Conservation (phyloP, 176 grass and related monocot genomes). For the Oryza meridionalis region DNA sequence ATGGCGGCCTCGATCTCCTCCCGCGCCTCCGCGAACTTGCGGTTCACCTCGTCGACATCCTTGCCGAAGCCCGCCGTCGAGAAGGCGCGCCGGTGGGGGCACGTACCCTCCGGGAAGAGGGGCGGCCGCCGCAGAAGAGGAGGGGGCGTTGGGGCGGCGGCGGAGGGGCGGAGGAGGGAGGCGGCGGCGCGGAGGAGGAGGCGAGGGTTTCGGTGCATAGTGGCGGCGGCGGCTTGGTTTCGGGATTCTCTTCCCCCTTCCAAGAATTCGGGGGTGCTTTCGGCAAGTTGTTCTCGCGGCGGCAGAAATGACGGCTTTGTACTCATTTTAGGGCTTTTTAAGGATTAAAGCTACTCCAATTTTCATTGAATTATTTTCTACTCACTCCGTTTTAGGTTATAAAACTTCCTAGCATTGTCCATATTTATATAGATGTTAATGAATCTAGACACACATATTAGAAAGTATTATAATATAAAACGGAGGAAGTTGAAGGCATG, state of each 20-base stretch:
- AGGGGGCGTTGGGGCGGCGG: background rate
- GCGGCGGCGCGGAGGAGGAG: slow-evolving; percentile 61
- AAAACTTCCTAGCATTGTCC: too few relatives aligned
- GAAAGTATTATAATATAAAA: too few relatives aligned
- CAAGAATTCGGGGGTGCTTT: background rate
- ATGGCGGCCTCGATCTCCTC: slow-evolving; percentile 96
- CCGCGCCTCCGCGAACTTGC: slow-evolving; percentile 93
- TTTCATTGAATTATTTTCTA: too few relatives aligned
- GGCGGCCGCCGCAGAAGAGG: background rate
- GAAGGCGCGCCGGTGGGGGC: slow-evolving; percentile 24
- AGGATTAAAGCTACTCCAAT: too few relatives aligned
- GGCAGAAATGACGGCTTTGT: background rate
- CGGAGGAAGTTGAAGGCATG: too few relatives aligned
- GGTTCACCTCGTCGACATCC: slow-evolving; percentile 92
- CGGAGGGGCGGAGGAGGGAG: slow-evolving; percentile 32
- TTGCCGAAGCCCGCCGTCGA: slow-evolving; percentile 62
- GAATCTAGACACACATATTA: too few relatives aligned
- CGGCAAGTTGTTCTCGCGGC: background rate
- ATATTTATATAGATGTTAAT: too few relatives aligned
- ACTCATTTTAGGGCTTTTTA: too few relatives aligned
- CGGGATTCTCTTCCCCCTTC: background rate
- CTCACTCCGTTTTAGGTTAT: too few relatives aligned
- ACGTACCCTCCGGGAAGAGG: background rate
- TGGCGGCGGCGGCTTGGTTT: background rate
- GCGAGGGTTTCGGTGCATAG: slow-evolving; percentile 66